These are phyloP conservation scores for Pelargonium cotyledonis DNA, from an alignment of 441 rosid genomes.

Conservation along the genomic window DNA sequence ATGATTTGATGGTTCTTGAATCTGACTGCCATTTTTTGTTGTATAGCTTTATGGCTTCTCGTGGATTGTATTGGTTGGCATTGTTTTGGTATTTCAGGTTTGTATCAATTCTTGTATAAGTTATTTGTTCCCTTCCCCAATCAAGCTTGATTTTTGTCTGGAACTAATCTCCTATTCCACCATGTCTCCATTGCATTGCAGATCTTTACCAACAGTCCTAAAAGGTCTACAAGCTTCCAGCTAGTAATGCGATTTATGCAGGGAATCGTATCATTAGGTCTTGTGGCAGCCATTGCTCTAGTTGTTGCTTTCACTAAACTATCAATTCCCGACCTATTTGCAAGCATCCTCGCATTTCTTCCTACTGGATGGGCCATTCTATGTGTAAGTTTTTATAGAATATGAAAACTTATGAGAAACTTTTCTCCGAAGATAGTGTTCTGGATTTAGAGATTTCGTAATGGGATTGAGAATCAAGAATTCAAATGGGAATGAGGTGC, in stretches of 20 bases:
- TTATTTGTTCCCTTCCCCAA: not conserved
- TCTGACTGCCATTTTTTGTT: not conserved
- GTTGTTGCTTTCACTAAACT: slow-evolving; percentile 47
- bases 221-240: slow-evolving; percentile 94
- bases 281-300: slow-evolving; percentile 63
- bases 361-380: slow-evolving; percentile 99
- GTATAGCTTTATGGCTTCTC: slow-evolving; percentile 80
- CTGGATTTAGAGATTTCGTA: no score
- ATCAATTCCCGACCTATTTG: slow-evolving; percentile 68
- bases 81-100: slow-evolving; percentile 84
- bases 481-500: no score
- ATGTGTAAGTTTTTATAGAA: slow-evolving; percentile 45
- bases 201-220: slow-evolving; percentile 98
- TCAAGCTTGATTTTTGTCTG: slow-evolving; percentile 7
- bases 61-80: slow-evolving; percentile 70
- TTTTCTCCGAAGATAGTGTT: no score
- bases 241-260: slow-evolving; percentile 83
- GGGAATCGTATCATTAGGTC: slow-evolving; percentile 68
- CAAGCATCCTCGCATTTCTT: slow-evolving; percentile 74
- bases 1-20: not conserved
- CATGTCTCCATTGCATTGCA: slow-evolving; percentile 26
- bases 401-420: not conserved
- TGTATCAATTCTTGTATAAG: slow-evolving; percentile 6
- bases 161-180: slow-evolving; percentile 3
- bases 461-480: no score